A percentile compares a stretch with the other conserved stretches of the same genome.
Conservation (phyloP, 495 filamentous ascomycete genomes). For the Lasiosphaeria ovina region DNA sequence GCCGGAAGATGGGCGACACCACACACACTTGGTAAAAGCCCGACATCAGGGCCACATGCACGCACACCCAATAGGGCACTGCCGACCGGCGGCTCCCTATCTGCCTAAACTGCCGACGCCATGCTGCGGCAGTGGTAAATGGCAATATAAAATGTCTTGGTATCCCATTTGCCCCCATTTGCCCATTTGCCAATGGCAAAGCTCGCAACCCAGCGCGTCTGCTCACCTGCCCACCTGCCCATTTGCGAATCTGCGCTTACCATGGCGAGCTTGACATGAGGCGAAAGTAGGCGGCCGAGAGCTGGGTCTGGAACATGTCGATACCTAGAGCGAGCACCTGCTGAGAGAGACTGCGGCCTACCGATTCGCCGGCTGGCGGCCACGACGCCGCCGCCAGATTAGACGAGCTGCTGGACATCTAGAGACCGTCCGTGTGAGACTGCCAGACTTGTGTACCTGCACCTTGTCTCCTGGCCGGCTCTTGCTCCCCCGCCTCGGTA, state of each 20-base stretch:
- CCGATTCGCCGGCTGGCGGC: not conserved
- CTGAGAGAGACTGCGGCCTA: not conserved
- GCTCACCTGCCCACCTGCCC: constrained; percentile 7
- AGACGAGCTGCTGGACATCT: too few relatives aligned
- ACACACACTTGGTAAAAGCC: too few relatives aligned
- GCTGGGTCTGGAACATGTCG: not conserved
- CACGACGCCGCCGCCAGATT: not conserved
- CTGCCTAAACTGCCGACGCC: constrained; percentile 9
- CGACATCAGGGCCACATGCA: not conserved
- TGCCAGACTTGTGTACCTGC: too few relatives aligned
- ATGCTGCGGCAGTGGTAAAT: constrained; percentile 6
- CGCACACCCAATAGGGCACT: constrained; percentile 6
- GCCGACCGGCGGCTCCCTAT: not conserved
- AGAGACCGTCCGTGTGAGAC: too few relatives aligned
- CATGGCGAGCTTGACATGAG: not conserved
- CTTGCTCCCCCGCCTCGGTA: too few relatives aligned
- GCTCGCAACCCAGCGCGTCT: not conserved
- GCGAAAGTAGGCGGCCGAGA: not conserved
- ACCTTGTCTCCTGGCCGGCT: too few relatives aligned
- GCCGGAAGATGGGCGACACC: too few relatives aligned
- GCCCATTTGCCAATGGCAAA: constrained; percentile 5
- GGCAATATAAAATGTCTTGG: not conserved
- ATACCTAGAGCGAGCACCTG: not conserved
- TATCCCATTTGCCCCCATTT: not conserved
- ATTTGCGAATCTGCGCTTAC: not conserved